Evolutionary conservation across 768 basidiomycete species (phyloP).

Genomic region (Paxillus ammoniavirescens): DNA sequence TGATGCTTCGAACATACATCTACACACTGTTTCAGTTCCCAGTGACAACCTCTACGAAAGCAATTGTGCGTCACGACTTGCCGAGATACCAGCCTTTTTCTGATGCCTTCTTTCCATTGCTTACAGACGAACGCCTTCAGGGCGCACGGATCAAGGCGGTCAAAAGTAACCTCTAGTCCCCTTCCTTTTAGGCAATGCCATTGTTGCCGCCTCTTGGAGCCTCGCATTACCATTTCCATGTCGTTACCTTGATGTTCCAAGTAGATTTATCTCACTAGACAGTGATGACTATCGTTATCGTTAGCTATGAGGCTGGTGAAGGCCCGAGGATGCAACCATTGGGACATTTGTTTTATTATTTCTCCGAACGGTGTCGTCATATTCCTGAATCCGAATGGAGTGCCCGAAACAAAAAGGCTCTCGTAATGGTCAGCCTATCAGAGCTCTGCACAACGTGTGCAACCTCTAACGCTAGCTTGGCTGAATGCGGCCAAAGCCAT

Average conservation of each 20-base stretch:
- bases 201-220: neutral
- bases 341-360: no score
- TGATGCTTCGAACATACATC: constrained; percentile 67
- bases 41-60: constrained; percentile 69
- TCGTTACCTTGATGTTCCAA: neutral
- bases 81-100: neutral
- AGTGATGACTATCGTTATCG: neutral
- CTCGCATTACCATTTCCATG: neutral
- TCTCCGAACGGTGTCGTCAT: no score
- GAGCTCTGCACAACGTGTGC: neutral
- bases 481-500: no score
- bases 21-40: constrained; percentile 68
- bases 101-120: constrained; percentile 5
- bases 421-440: constrained; percentile 2
- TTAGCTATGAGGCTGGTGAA: neutral
- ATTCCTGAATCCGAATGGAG: no score
- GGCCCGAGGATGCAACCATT: no score
- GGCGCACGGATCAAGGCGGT: constrained; percentile 40
- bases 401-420: no score
- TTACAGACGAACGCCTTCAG: constrained; percentile 42
- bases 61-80: constrained; percentile 64
- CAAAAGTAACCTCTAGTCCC: constrained; percentile 38
- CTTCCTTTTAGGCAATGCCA: neutral
- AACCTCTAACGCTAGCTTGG: neutral
- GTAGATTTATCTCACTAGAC: neutral